These are phyloP conservation scores for Trametes cinnabarina DNA, from an alignment of 768 basidiomycete genomes.

Conservation along the genomic window DNA sequence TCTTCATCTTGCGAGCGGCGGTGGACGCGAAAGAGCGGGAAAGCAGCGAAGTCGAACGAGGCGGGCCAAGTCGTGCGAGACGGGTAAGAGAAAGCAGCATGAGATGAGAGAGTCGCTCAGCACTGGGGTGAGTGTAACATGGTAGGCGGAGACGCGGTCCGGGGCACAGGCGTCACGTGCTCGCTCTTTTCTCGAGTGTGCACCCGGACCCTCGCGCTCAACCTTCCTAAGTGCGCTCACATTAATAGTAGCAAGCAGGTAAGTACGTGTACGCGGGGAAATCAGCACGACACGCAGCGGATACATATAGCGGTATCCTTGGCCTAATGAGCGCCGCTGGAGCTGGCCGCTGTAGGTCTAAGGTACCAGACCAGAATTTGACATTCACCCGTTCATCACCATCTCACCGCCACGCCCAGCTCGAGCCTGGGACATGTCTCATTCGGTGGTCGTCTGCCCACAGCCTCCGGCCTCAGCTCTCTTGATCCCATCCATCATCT, in stretches of 20 bases:
- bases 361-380: not conserved
- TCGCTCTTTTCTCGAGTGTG: no score
- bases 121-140: no score
- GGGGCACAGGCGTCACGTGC: no score
- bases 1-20: conserved; percentile 50
- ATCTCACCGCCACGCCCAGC: not conserved
- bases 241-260: no score
- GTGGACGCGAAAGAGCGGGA: conserved; percentile 24
- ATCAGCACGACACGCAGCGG: no score
- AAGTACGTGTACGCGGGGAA: no score
- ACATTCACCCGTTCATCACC: not conserved
- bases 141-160: no score
- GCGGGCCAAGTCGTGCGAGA: not conserved
- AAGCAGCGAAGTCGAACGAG: not conserved
- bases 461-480: not conserved
- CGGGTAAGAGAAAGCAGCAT: not conserved
- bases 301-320: no score
- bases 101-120: no score
- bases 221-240: no score
- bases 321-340: no score
- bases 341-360: not conserved
- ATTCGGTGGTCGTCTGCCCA: not conserved
- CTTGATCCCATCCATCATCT: not conserved
- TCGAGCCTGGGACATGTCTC: not conserved
- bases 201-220: no score